Evolutionary conservation across 2,329 filamentous ascomycete genomes (phyloP), one percentile per base, ranked within the genome.

Genomic region (Scedosporium dehoogii): DNA sequence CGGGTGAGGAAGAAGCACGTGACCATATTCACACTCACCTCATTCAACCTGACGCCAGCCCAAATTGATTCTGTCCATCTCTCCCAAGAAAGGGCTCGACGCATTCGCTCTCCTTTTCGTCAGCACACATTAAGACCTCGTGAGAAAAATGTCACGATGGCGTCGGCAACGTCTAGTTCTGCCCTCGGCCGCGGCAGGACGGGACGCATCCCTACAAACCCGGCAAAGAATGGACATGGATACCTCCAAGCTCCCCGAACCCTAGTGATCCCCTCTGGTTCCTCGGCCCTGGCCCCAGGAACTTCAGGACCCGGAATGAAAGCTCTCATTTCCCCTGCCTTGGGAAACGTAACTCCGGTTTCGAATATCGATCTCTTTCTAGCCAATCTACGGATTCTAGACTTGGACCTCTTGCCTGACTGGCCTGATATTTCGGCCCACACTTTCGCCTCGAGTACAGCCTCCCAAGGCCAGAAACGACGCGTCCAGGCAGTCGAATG

Each of bases 401-500:
- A 96, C 69, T 82, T 97, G 33, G 89, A 96, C 69, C 77, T 82
- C 59, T 81, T 81, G 0, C 78, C 84, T 0, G 91, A 96, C 74
- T 97, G 92, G 90, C 93, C 93, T 0, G 81, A 76, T 18, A 89
- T 97, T 63, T 86, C 84, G 1, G 71, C 80, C 0, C 80, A 87
- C 59, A 89, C 88, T 2, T 91, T 97, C 70, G 84, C 85, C 3
- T 78, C 81, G 3, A 86, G 81, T 63, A 83, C 90, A 68, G 56
- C 61, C 46, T 60, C 64, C 9, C 86, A 88, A 65, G 89, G 89
- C 61, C 89, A 93, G 73, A 94, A 93, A 75, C 88, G 88, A 73
- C 85, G 93, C 61, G 86, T 96, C 44, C 86, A 90, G 68, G 85
- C 85, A 64, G 85, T 92, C 44, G 94, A 99, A 77, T 97, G 93